Evolutionary conservation across 2,329 filamentous ascomycete genomes (phyloP).

Genomic region (Pestalotiopsis fici): DNA sequence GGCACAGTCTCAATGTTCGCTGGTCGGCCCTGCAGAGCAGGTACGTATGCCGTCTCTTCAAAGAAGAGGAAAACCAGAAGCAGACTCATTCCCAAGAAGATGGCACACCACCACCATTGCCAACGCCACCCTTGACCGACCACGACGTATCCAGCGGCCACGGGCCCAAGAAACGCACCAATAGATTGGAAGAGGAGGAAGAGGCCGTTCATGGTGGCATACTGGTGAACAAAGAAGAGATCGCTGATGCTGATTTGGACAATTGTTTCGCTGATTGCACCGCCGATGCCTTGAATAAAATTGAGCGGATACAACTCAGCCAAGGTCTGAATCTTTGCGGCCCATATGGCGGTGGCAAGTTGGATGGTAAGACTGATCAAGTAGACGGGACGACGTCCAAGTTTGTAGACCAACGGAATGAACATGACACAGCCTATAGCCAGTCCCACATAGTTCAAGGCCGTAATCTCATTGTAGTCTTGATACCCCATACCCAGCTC

Average conservation of each 20-base stretch:
- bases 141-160: conserved; percentile 38
- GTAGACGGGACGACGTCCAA: conserved; percentile 45
- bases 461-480: conserved; percentile 45
- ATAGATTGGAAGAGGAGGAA: conserved; percentile 41
- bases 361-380: conserved; percentile 40
- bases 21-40: no score
- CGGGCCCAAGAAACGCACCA: conserved; percentile 35
- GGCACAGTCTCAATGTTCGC: no score
- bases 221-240: conserved; percentile 49
- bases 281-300: conserved; percentile 41
- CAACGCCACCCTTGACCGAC: conserved; percentile 44
- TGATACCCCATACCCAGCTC: conserved; percentile 43
- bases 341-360: conserved; percentile 37
- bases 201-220: conserved; percentile 46
- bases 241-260: conserved; percentile 49
- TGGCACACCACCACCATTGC: conserved; percentile 44
- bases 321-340: conserved; percentile 39
- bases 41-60: no score
- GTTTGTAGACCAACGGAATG: conserved; percentile 47
- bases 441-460: conserved; percentile 40
- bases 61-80: neutral
- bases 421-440: conserved; percentile 42
- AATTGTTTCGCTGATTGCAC: conserved; percentile 42
- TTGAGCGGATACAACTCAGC: conserved; percentile 45
- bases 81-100: neutral